These are phyloP conservation scores for Discostella stelligera DNA, from an alignment of 352 stramenopile species.

Conservation along the genomic window DNA sequence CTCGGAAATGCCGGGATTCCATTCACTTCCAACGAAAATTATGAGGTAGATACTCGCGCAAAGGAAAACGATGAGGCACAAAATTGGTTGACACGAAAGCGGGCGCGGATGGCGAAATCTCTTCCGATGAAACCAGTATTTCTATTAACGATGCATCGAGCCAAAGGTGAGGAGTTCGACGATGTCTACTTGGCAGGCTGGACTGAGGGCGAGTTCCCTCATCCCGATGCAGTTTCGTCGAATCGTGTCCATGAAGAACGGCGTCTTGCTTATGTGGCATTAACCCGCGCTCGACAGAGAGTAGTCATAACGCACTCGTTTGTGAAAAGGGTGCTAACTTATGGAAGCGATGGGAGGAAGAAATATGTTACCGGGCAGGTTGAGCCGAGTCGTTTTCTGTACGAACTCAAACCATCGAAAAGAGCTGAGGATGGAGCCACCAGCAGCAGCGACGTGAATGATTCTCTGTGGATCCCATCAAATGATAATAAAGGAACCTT, in stretches of 20 bases:
- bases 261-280: conserved; percentile 65
- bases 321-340: conserved; percentile 36
- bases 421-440: conserved; percentile 32
- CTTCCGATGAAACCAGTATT: conserved; percentile 55
- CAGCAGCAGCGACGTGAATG: conserved; percentile 8
- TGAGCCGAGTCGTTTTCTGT: conserved; percentile 54
- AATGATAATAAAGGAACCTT: conserved; percentile 34
- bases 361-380: conserved; percentile 49
- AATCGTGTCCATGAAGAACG: conserved; percentile 70
- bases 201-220: conserved; percentile 61
- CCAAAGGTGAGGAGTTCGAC: conserved; percentile 83
- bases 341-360: conserved; percentile 33
- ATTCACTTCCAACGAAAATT: conserved; percentile 28
- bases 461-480: conserved; percentile 13
- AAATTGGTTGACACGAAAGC: conserved; percentile 7
- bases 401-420: conserved; percentile 51
- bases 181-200: conserved; percentile 75
- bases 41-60: conserved; percentile 5
- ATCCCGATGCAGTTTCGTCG: conserved; percentile 41
- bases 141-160: conserved; percentile 79
- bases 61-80: conserved; percentile 11
- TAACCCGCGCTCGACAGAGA: conserved; percentile 58
- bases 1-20: conserved; percentile 43
- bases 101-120: conserved; percentile 4
- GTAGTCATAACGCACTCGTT: conserved; percentile 63